A percentile compares a stretch with the other conserved stretches of the same genome.
These are phyloP conservation scores for Mortierella hygrophila DNA, from an alignment of 192 early-diverging fungal genomes.

Conservation along the genomic window DNA sequence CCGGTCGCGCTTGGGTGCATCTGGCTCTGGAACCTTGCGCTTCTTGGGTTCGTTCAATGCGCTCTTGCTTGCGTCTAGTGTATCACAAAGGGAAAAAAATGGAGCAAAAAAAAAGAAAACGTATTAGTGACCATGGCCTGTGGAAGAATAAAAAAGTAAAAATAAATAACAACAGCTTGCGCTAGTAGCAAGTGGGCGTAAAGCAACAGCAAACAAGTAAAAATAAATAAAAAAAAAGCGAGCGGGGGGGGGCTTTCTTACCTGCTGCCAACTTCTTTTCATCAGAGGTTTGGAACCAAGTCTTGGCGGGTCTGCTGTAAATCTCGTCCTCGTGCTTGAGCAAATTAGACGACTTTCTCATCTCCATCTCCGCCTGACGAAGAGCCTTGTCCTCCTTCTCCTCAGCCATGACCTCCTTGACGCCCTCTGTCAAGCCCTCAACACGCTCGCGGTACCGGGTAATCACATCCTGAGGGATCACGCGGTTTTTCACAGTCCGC, in stretches of 20 bases:
- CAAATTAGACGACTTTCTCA: slow-evolving; percentile 88
- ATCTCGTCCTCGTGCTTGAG: slow-evolving; percentile 90
- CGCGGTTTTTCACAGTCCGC: slow-evolving; percentile 88
- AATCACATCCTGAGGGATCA: slow-evolving; percentile 85
- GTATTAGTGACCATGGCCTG: not conserved
- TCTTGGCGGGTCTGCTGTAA: slow-evolving; percentile 86
- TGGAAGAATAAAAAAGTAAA: not conserved
- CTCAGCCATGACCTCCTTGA: slow-evolving; percentile 76
- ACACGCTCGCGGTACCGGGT: slow-evolving; percentile 81
- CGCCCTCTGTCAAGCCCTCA: slow-evolving; percentile 73
- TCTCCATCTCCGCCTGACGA: slow-evolving; percentile 91
- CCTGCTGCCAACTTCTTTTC: slow-evolving; percentile 79
- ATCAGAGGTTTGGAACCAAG: slow-evolving; percentile 92
- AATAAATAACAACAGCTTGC: not conserved
- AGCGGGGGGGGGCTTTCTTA: slow-evolving; percentile 2
- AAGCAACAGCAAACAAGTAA: not conserved
- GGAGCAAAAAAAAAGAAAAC: not conserved
- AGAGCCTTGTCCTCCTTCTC: slow-evolving; percentile 87
- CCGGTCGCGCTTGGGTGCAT: slow-evolving; percentile 61
- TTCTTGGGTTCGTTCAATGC: slow-evolving; percentile 49
- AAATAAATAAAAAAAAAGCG: slow-evolving; percentile 14
- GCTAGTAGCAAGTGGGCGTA: too few species aligned
- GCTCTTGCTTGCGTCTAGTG: slow-evolving; percentile 29
- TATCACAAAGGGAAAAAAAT: not conserved
- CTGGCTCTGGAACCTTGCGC: slow-evolving; percentile 41